Evolutionary conservation across 176 grass and related monocot genomes (phyloP).

Genomic region (Triticum timopheevii): DNA sequence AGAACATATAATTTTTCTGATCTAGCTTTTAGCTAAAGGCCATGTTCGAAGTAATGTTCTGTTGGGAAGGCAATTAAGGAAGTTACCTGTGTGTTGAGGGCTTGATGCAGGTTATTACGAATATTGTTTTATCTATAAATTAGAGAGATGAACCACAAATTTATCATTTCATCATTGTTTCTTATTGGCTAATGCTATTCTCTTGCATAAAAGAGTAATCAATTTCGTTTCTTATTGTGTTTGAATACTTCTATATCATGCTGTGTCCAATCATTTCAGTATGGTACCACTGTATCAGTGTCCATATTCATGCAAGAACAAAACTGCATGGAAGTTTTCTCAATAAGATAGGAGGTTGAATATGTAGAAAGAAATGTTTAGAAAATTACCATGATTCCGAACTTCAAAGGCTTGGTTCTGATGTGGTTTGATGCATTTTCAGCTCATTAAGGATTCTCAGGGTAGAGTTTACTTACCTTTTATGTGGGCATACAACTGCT

Average conservation of each 20-base stretch:
- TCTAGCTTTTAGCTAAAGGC: too few relatives aligned
- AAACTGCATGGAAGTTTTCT: not conserved
- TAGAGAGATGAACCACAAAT: not conserved
- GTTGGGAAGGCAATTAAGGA: slow-evolving; percentile 32
- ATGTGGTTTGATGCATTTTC: too few relatives aligned
- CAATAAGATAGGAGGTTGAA: not conserved
- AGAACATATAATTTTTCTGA: too few relatives aligned
- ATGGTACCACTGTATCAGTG: not conserved
- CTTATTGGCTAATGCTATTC: not conserved
- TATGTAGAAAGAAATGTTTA: not conserved
- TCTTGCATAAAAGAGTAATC: not conserved
- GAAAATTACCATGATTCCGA: too few relatives aligned
- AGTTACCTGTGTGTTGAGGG: not conserved
- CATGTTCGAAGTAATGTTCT: not conserved
- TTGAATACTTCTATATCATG: not conserved
- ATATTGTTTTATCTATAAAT: not conserved
- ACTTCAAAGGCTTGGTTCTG: too few relatives aligned
- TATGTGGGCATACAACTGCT: too few relatives aligned
- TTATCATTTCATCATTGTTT: not conserved
- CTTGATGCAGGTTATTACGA: slow-evolving; percentile 5
- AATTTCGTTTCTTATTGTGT: not conserved
- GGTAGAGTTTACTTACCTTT: too few relatives aligned
- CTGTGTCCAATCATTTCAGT: not conserved
- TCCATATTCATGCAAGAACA: not conserved
- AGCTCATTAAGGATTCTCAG: too few relatives aligned